Base-by-base conservation (phyloP, 2,329 filamentous ascomycete genomes). In the Aspergillus tanneri region DNA sequence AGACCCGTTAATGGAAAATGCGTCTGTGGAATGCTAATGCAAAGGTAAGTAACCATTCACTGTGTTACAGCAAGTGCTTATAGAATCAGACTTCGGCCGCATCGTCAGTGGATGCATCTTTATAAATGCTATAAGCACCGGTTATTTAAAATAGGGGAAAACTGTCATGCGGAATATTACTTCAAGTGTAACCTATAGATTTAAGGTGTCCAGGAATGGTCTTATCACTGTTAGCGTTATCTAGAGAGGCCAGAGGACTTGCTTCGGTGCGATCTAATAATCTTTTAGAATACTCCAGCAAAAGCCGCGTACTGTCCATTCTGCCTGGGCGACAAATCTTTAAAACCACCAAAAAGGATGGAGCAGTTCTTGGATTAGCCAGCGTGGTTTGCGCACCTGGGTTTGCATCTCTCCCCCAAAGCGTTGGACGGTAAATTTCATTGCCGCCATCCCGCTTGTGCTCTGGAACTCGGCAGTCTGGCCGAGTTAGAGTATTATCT, bases 181-280 rank as follows among this genome's bases (percentile, higher is more conserved):
- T 52, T 52, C 39, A 36, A 52, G 39, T 52, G 45, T 27, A 46
- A 47, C 35, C 19, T 40, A 22, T 52, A 24, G 49, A 36, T 52
- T 48, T 38, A 39, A 18, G 40, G 47, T 35, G 3, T 30, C 34
- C 39, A 34, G 11, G 41, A 48, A 18, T 52, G n/a, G 45, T 41
- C 39, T 25, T n/a, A 22, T 34, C 30, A 52, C 36, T 52, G 36
- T 39, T 30, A 47, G 30, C 35, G 42, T 12, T 24, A 52, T 48
- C 45, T 52, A 24, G 19, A 45, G 41, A 48, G 24, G 22, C 49
- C 25, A 16, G 19, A 40, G 11, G 37, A 45, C 28, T 38, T 52
- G 12, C 45, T 52, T 16, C 36, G 42, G 34, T 52, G 37, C 18
- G 37, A 52, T 27, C 49, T 47, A 10, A 42, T 52, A 4, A 46